Evolutionary conservation across 2,329 filamentous ascomycete genomes (phyloP).

Genomic region (Cytospora chrysosperma): DNA sequence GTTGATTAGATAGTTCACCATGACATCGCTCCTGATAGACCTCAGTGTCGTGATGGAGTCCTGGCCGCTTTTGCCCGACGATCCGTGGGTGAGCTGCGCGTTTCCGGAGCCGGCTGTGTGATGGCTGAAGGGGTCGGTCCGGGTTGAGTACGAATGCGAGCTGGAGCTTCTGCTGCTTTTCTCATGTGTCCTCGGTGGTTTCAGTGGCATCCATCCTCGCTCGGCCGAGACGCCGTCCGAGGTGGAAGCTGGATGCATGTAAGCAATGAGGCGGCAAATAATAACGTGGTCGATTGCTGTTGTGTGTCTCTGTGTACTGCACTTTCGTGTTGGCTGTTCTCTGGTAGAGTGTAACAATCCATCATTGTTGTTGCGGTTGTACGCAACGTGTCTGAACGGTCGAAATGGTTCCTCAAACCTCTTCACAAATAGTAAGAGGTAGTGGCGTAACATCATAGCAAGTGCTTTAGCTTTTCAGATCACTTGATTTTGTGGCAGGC

Average conservation of each 20-base stretch:
- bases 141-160: not conserved
- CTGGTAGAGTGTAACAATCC: not conserved
- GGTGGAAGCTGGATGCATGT: not conserved
- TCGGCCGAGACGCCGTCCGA: not conserved
- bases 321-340: not conserved
- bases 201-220: not conserved
- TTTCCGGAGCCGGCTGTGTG: not conserved
- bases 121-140: not conserved
- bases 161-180: not conserved
- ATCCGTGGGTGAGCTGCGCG: not conserved
- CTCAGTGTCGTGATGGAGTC: not conserved
- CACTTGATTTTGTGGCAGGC: too few species aligned
- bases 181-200: not conserved
- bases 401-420: too few species aligned
- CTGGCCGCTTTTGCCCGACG: not conserved
- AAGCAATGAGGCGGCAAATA: not conserved
- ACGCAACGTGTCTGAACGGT: too few species aligned
- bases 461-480: not conserved
- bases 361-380: not conserved
- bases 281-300: not conserved
- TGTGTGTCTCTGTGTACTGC: not conserved
- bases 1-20: constrained; percentile 64
- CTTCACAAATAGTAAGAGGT: too few species aligned
- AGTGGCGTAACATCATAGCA: too few species aligned
- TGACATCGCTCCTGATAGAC: constrained; percentile 50